phyloP scores from a whole-genome alignment of 768 basidiomycete species.

The Leccinum rimulosum region DNA sequence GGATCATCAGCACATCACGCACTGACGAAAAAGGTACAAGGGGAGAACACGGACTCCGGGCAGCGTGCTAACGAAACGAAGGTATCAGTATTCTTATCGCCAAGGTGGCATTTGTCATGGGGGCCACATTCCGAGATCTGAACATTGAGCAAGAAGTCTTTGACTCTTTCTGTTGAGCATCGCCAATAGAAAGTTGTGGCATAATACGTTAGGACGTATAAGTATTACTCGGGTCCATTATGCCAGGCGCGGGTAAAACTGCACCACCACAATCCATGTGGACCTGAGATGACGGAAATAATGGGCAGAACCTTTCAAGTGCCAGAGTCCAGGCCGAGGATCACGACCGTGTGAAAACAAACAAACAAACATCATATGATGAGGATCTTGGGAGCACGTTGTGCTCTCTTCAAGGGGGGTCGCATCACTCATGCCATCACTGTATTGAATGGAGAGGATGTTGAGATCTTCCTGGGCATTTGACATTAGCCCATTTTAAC shows the following conservation, averaged over 20 bases:
- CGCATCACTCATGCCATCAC: neutral
- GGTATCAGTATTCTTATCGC: neutral
- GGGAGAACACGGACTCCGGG: neutral
- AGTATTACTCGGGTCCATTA: neutral
- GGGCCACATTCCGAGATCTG: neutral
- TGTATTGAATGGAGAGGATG: neutral
- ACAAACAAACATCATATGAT: neutral
- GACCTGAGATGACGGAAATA: neutral
- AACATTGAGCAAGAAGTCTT: neutral
- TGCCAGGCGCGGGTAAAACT: neutral
- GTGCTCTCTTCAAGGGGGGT: neutral
- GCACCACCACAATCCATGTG: neutral
- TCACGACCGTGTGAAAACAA: neutral
- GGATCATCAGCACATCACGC: neutral
- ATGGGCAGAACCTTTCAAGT: neutral
- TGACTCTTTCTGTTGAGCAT: neutral
- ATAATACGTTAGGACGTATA: neutral
- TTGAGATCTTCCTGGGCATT: neutral
- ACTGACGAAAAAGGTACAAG: constrained; percentile 14
- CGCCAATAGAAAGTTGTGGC: neutral
- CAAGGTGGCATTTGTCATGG: neutral
- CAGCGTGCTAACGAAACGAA: neutral
- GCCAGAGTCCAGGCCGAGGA: neutral
- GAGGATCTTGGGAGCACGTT: neutral
- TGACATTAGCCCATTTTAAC: neutral